Evolutionary conservation across 805 yeast genomes (phyloP).

Genomic region (Komagataella ulmi): DNA sequence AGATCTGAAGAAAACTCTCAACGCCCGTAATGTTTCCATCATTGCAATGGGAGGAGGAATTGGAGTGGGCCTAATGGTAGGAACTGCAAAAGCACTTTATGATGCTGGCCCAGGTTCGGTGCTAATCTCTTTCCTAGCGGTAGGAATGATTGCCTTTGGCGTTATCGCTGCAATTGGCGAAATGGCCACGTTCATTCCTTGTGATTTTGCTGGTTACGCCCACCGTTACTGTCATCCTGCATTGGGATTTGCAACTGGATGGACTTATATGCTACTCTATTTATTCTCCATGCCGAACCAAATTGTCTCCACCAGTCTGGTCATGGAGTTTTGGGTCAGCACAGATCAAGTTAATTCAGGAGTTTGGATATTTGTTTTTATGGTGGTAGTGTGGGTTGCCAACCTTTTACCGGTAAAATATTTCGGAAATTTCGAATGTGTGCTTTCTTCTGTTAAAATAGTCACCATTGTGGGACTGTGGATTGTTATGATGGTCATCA

Average conservation of each 20-base stretch:
- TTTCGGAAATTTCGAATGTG: constrained; percentile 45
- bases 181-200: constrained; percentile 37
- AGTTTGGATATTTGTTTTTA: constrained; percentile 41
- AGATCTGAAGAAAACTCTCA: constrained; percentile 25
- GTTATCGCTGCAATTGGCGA: constrained; percentile 48
- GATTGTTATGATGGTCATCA: constrained; percentile 31
- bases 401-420: constrained; percentile 37
- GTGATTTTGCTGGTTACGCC: constrained; percentile 39
- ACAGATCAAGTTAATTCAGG: constrained; percentile 38
- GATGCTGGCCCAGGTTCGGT: constrained; percentile 42
- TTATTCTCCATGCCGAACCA: constrained; percentile 37
- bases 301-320: constrained; percentile 36
- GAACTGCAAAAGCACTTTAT: constrained; percentile 32
- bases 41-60: constrained; percentile 44
- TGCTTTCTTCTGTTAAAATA: constrained; percentile 36
- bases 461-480: constrained; percentile 35
- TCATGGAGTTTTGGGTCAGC: constrained; percentile 34
- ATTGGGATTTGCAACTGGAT: constrained; percentile 42
- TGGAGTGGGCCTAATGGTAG: constrained; percentile 45
- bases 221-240: constrained; percentile 38
- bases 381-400: constrained; percentile 34
- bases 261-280: constrained; percentile 39
- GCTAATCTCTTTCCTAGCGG: constrained; percentile 32
- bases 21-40: constrained; percentile 35
- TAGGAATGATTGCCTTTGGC: constrained; percentile 36